These are phyloP conservation scores for Opeltia flavorubescens DNA, from an alignment of 495 filamentous ascomycete species.

Conservation along the genomic window DNA sequence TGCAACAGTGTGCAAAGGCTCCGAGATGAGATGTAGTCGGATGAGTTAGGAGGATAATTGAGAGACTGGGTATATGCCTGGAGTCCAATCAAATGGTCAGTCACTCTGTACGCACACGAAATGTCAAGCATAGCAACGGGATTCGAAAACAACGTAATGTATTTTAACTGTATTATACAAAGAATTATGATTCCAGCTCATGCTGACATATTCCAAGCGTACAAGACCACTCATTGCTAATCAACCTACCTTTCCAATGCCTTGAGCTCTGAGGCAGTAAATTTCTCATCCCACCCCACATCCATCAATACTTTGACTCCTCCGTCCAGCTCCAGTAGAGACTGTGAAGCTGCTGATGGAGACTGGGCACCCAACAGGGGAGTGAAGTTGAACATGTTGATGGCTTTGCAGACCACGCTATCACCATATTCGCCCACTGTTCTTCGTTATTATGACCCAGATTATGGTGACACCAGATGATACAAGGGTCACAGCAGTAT, in stretches of 20 bases:
- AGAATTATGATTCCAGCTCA: too few species aligned
- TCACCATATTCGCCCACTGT: background rate
- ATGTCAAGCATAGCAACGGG: too few species aligned
- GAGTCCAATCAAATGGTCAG: conserved; percentile 1
- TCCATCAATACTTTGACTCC: conserved; percentile 91
- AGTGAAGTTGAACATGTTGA: conserved; percentile 84
- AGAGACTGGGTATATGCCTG: conserved; percentile 80
- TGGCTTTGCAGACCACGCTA: background rate
- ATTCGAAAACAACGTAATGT: too few species aligned
- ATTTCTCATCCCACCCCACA: conserved; percentile 88
- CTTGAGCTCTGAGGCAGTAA: conserved; percentile 64
- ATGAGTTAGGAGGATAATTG: conserved; percentile 88
- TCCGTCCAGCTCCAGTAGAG: conserved; percentile 88
- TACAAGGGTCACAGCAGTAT: too few species aligned
- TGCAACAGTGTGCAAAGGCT: conserved; percentile 94
- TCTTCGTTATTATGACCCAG: background rate
- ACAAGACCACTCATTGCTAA: background rate
- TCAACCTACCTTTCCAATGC: conserved; percentile 72
- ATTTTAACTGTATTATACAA: too few species aligned
- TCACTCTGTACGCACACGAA: background rate
- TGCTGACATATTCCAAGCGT: background rate
- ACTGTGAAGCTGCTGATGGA: conserved; percentile 75
- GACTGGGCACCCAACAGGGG: conserved; percentile 84
- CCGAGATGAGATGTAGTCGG: conserved; percentile 81
- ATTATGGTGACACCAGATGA: background rate